A percentile compares a stretch with the other conserved stretches of the same genome.
Evolutionary conservation across 2,329 filamentous ascomycete genomes (phyloP).

Genomic region (Fusarium pininemorale): DNA sequence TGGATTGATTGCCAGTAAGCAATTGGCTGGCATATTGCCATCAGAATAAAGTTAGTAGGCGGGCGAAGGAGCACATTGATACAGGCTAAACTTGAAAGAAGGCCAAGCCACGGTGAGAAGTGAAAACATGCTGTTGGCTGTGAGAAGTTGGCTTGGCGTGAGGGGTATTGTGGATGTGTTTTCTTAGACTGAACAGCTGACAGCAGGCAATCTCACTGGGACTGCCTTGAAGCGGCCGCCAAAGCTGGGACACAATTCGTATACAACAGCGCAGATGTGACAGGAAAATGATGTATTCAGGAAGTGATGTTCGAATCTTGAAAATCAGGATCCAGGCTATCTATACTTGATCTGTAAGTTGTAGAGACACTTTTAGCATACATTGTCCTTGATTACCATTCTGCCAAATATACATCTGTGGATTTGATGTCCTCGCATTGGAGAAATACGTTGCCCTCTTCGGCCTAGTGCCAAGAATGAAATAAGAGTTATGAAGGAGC

Average conservation of each 20-base stretch:
- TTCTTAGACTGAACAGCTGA: background rate
- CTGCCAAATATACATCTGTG: rapidly evolving
- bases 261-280: rapidly evolving
- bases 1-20: rapidly evolving
- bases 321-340: background rate
- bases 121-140: rapidly evolving
- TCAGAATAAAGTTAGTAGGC: background rate
- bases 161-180: background rate
- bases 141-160: background rate
- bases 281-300: rapidly evolving
- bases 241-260: background rate
- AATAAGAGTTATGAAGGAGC: background rate
- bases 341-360: no score
- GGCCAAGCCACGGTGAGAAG: background rate
- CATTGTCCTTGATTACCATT: background rate
- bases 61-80: background rate
- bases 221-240: background rate
- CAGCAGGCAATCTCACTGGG: rapidly evolving
- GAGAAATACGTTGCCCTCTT: background rate
- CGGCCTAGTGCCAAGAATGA: background rate
- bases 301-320: background rate
- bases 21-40: background rate
- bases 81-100: background rate
- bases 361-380: no score
- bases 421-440: rapidly evolving